Base-by-base conservation (phyloP, 2,329 filamentous ascomycete genomes). In the Rutstroemia sp. region DNA sequence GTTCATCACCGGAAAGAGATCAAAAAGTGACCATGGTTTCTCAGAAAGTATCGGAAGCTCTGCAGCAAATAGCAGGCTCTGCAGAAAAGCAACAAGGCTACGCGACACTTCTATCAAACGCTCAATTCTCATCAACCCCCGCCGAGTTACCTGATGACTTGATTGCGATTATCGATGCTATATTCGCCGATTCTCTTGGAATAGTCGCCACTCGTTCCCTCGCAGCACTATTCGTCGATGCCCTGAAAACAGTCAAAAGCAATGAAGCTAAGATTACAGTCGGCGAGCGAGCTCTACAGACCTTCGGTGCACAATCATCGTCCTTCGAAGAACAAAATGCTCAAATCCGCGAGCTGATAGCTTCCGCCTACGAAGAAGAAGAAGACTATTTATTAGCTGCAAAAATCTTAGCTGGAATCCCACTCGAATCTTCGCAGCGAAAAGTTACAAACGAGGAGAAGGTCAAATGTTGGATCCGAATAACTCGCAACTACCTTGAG, bases 401-500 rank as follows among this genome's bases (percentile, higher is more conserved):
- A 27, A 85, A 85, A 68, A 78, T 82, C 9, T 80, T 99, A 6
- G 83, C 90, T 66, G 86, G 86, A 39, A 95, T 97, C 65, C 88
- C 91, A 37, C 84, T 59, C 48, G 92, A 99, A 69, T 87, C 83
- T 57, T 92, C 91, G 2, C 91, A 96, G 75, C 86, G 92, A 49
- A 85, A 88, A 56, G 85, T 96, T 38, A 83, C 85, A 27, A 86
- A 91, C 69, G 83, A 89, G 65, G 88, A 92, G 64, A 92, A 91
- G 73, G 90, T 90, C 8, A 79, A 79, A 54, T 82, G 94, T 54
- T 97, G 92, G 90, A 87, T 97, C 64, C 88, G 92, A 59, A 96
- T 99, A 69, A 91, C 95, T 69, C 84, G 94, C 60, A 88, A 95
- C 76, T 95, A 94, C 70, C 82, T 99, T 60, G 92, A 99, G 75